A percentile compares a stretch with the other conserved stretches of the same genome.
Conservation (phyloP, 1,284 basidiomycete species). For the Irpex sp. region DNA sequence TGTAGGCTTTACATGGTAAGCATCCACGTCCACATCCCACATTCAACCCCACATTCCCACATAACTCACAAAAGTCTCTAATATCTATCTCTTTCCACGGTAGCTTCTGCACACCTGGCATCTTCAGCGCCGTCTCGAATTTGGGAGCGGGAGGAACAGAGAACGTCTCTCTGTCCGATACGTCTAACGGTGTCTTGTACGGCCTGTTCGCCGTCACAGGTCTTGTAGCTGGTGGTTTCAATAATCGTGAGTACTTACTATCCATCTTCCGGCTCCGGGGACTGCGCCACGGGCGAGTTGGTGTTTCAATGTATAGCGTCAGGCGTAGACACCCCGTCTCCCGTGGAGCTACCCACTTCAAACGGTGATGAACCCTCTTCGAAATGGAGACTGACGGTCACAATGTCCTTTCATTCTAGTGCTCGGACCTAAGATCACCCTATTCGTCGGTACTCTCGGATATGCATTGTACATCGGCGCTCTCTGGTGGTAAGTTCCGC, state of each 20-base stretch:
- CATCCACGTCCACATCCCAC: not conserved
- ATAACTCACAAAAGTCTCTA: not conserved
- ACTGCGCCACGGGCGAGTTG: not conserved
- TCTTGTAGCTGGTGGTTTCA: constrained; percentile 41
- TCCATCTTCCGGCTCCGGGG: no score
- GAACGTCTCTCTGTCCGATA: constrained; percentile 35
- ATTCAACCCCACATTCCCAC: no score
- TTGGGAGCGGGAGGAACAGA: constrained; percentile 41
- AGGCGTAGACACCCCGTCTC: not conserved
- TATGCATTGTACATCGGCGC: constrained; percentile 46
- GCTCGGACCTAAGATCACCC: constrained; percentile 40
- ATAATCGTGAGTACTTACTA: constrained; percentile 31
- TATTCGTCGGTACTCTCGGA: constrained; percentile 40
- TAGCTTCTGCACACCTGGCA: constrained; percentile 39
- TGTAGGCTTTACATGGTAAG: constrained; percentile 38
- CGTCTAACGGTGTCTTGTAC: constrained; percentile 38
- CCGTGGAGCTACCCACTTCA: not conserved
- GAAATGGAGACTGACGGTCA: not conserved
- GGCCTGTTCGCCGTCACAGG: constrained; percentile 39
- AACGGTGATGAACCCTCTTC: not conserved
- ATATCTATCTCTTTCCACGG: not conserved
- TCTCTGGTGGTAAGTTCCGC: constrained; percentile 29
- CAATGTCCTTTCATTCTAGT: constrained; percentile 15
- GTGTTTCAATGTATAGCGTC: not conserved
- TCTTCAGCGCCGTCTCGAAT: constrained; percentile 44